Evolutionary conservation across 169 alveolate species (phyloP).

Genomic region (Cryptosporidium parvum): DNA sequence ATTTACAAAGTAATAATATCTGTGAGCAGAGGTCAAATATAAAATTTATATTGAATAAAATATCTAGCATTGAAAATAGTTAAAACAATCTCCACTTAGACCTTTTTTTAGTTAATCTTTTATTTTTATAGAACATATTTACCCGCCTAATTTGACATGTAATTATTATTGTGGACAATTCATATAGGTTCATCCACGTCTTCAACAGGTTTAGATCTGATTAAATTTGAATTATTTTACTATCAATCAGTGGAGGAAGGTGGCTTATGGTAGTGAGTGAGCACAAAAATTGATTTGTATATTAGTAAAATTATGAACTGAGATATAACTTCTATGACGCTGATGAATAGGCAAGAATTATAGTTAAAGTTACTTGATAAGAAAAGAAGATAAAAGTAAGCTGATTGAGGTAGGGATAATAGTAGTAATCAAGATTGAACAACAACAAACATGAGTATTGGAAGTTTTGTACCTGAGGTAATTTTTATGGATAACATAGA

Average conservation of each 20-base stretch:
- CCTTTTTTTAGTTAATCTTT: slow-evolving; percentile 1
- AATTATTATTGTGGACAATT: slow-evolving; percentile 60
- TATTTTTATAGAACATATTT: neutral
- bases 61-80: neutral
- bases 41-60: slow-evolving; percentile 63
- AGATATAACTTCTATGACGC: neutral
- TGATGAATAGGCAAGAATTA: neutral
- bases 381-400: slow-evolving; percentile 34
- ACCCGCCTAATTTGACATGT: slow-evolving; percentile 65
- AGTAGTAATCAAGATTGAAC: neutral
- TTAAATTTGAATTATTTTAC: slow-evolving; percentile 3
- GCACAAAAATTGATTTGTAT: neutral
- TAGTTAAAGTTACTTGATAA: slow-evolving; percentile 18
- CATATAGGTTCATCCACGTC: slow-evolving; percentile 64
- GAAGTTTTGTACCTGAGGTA: slow-evolving; percentile 26
- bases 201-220: slow-evolving; percentile 62
- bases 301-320: slow-evolving; percentile 5
- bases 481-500: slow-evolving; percentile 50
- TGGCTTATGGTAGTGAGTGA: neutral
- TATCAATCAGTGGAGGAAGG: slow-evolving; percentile 7
- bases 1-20: slow-evolving; percentile 77
- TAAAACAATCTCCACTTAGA: neutral
- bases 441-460: slow-evolving; percentile 15
- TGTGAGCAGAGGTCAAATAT: slow-evolving; percentile 81
- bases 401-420: slow-evolving; percentile 23